Base-by-base conservation (phyloP, 2,329 filamentous ascomycete genomes). In the Beauveria sp. region DNA sequence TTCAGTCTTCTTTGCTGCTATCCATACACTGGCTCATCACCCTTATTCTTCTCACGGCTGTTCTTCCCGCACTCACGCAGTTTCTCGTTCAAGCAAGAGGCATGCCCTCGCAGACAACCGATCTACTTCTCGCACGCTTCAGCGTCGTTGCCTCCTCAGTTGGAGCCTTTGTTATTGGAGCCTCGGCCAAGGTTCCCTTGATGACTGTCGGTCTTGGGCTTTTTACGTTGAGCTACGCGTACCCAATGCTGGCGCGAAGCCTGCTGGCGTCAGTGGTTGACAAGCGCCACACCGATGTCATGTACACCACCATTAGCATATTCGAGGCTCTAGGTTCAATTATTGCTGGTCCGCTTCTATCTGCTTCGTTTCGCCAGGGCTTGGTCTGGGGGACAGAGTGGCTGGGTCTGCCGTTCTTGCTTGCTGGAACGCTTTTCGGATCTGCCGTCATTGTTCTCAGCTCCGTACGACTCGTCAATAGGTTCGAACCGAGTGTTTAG, bases 291-390 rank as follows among this genome's bases (percentile, higher is more conserved):
- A 62, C 59, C 38, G 63, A 53, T 8, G 60, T 63, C 38, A 60
- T 67, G 26, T 67, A 64, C 49, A 62, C 65, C 8, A 56, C 60
- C 14, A 65, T 67, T 22, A 60, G 63, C 26, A 57, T 66, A 26
- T 46, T 66, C 16, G 66, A 67, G 61, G 63, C 53, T 22, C 45
- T 65, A 12, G 66, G 64, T 1, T 55, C 62, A 5, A 49, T 67
- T 1, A 26, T 66, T 1, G 66, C 65, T 1, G 65, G 63, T 16
- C 66, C 66, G 3, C 45, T 66, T 3, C 60, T 67, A 26, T 65
- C 65, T n/a, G 45, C 62, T 5, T 49, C 63, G 22, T 67, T 64
- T 28, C 34, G 64, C 5, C 43, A 62, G 2, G 65, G 65, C 3
- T 42, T 67, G 34, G 43, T 59, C 24, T 51, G 49, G 56, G 65